Evolutionary conservation across 169 alveolate genomes (phyloP), one percentile per base, ranked within the genome.

Genomic region (Cryptosporidium felis): DNA sequence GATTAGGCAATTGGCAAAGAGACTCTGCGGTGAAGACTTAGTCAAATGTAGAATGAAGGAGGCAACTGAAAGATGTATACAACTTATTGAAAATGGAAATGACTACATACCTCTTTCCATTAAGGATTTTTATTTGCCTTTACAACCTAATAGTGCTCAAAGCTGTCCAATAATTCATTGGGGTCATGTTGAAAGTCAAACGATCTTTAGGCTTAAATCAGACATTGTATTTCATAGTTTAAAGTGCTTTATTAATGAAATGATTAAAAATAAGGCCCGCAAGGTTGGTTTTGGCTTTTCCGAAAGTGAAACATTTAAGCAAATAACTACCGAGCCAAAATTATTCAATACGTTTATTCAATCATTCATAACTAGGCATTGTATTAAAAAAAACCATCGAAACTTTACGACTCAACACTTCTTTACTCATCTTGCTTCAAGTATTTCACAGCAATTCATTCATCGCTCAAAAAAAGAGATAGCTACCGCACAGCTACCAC

Each of bases 331-430:
- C 9, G 74, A 74, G 14, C 41, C 85, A 34, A 74, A 74, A 36
- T 16, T 74, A 5, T 74, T 74, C 32, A 30, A 74, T 10, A 18
- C 34, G 18, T 74, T 53, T 74, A 34, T 74, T 16, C 66, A 49
- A 45, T 74, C 85, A 5, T 74, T 74, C 53, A 58, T 74, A 2
- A 9, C 4, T 18, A 74, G 41, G 56, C 61, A 36, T 36, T 49
- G 85, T 38, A 41, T 74, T 51, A 74, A 36, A 53, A 74, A 49
- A 45, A 74, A 74, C 32, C 44, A 45, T 38, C 21, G 67, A 8
- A 51, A 74, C 30, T 74, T 74, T 56, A 74, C 85, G 5, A 74
- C 85, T n/a, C 67, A 74, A 53, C 67, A 74, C 32, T 74, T 74
- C 21, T 74, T 74, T 74, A 21, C 38, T n/a, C 66, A 74, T 53